phyloP scores from a whole-genome alignment of 257 asterid species.

The Mitragyna speciosa region DNA sequence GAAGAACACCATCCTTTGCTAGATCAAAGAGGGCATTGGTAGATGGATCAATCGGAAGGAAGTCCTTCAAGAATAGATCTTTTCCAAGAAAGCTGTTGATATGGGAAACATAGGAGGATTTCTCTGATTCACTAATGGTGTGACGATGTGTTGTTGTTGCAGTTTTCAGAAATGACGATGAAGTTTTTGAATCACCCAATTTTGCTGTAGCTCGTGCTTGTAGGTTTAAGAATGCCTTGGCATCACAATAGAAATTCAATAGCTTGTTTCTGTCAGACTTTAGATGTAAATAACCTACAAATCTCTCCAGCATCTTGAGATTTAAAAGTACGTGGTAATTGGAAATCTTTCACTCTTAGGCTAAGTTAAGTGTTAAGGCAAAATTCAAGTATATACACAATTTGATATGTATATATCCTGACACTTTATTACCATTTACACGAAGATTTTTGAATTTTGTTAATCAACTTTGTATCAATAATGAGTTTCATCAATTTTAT shows the following conservation, averaged over 20 bases:
- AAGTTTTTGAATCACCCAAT: constrained; percentile 48
- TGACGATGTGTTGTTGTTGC: constrained; percentile 87
- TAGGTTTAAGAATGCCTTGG: constrained; percentile 63
- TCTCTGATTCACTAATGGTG: constrained; percentile 85
- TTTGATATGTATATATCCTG: too few relatives aligned
- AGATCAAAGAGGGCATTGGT: constrained; percentile 73
- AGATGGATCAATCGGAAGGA: constrained; percentile 84
- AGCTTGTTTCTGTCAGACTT: not conserved
- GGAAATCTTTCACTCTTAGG: not conserved
- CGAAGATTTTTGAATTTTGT: too few relatives aligned
- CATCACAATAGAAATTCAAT: constrained; percentile 1
- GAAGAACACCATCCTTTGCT: constrained; percentile 88
- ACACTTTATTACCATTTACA: not conserved
- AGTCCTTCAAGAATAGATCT: constrained; percentile 65
- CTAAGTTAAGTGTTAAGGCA: not conserved
- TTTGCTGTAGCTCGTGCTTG: constrained; percentile 62
- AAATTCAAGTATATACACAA: too few relatives aligned
- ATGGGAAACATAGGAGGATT: constrained; percentile 64
- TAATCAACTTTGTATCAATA: too few relatives aligned
- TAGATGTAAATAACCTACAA: not conserved
- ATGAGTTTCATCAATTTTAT: too few relatives aligned
- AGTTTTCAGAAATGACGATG: constrained; percentile 80
- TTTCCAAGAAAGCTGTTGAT: constrained; percentile 75
- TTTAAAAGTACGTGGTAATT: not conserved
- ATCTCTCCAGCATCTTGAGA: not conserved